Base-by-base conservation (phyloP, 441 rosid genomes). In the Codiaeum variegatum region DNA sequence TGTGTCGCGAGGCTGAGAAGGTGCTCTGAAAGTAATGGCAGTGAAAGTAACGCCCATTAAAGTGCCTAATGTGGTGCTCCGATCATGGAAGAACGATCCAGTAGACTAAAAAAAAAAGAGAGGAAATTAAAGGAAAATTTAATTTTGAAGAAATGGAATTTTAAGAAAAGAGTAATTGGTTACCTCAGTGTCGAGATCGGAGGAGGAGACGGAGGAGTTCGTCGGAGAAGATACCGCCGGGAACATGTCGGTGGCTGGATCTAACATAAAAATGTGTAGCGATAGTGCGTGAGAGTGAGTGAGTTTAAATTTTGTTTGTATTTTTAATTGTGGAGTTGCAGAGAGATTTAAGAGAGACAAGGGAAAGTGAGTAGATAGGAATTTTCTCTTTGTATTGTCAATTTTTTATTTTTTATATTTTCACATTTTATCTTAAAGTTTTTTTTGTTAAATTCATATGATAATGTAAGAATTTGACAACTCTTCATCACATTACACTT, bases 171-270 rank as follows among this genome's bases (percentile, higher is more conserved):
- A 62, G 26, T 0, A 24, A 15, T 2, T 40, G 62, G 59, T 21
- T 69, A 91, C 98, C 95, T 91, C 94, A 3, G 97, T 87, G 82
- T 89, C 97, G 78, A 93, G 97, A 91, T 93, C 98, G 78, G 93
- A 93, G 76, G 96, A 91, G 68, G 92, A 89, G 56, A 81, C 24
- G 84, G 97, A 91, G 70, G 97, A 91, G 72, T 77, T 80, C 38
- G 93, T 84, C 18, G 98, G 97, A 65, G 95, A 90, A 42, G 90
- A 61, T 31, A 84, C 83, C 0, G 84, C 81, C 15, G 79, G 86
- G 3, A 81, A 67, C 51, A 85, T 68, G 31, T 77, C 83, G 64
- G 73, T 80, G 58, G 78, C 75, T 46, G 86, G 91, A 83, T 88
- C 89, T 82, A 75, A 78, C 91, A 87, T 88, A n/a, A n/a, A n/a